phyloP scores from a whole-genome alignment of 768 basidiomycete species.

The Trametes villosa region DNA sequence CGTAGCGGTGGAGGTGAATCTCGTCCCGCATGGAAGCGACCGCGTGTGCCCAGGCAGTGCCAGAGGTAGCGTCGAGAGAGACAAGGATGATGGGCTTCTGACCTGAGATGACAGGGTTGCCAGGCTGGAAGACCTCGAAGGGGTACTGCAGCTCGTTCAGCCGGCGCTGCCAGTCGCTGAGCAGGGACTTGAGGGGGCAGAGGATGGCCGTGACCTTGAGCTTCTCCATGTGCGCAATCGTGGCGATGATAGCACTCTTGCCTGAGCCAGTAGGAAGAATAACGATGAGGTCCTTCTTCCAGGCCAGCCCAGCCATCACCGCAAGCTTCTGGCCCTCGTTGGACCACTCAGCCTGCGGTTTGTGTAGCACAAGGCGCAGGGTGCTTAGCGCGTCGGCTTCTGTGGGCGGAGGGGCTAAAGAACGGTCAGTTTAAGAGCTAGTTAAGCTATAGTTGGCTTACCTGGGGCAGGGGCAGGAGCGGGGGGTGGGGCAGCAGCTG shows the following conservation, averaged over 20 bases:
- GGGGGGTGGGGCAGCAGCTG: no score
- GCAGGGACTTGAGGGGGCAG: conserved; percentile 1
- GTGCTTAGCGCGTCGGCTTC: neutral
- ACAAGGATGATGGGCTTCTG: conserved; percentile 4
- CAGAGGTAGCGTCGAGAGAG: neutral
- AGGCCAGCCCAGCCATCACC: neutral
- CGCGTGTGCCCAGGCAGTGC: neutral
- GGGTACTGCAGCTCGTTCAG: neutral
- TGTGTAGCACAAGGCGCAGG: neutral
- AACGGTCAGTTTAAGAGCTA: neutral
- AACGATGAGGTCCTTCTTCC: conserved; percentile 4
- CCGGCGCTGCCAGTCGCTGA: conserved; percentile 4
- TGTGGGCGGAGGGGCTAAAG: neutral
- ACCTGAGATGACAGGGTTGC: neutral
- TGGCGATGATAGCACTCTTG: conserved; percentile 9
- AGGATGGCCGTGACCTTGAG: conserved; percentile 6
- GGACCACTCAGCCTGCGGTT: neutral
- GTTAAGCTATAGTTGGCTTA: neutral
- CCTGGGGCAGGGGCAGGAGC: neutral
- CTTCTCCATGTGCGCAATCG: conserved; percentile 6
- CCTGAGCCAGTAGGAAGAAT: conserved; percentile 13
- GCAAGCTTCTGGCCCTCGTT: conserved; percentile 7
- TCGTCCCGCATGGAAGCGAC: neutral
- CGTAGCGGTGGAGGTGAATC: conserved; percentile 1
- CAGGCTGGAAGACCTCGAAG: neutral